Evolutionary conservation across 331 rosid species (phyloP).

Genomic region (Malus hybrid): DNA sequence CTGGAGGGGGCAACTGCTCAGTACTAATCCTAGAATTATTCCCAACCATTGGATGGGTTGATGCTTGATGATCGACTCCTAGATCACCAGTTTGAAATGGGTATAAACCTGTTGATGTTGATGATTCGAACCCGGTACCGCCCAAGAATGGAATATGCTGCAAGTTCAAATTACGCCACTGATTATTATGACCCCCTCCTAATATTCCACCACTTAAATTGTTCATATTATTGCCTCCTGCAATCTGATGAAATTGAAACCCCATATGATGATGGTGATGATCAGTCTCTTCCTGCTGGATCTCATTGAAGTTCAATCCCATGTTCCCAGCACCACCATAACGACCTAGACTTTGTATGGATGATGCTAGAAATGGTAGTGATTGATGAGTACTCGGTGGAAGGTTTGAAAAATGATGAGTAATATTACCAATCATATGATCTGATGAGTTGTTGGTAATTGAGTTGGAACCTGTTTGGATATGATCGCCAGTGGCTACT

Average conservation of each 20-base stretch:
- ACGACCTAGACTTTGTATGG: conserved; percentile 54
- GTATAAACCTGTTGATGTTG: conserved; percentile 23
- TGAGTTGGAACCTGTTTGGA: conserved; percentile 23
- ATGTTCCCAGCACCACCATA: conserved; percentile 38
- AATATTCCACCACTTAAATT: conserved; percentile 15
- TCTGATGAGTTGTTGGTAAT: conserved; percentile 18
- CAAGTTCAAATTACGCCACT: conserved; percentile 43
- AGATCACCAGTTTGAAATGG: conserved; percentile 34
- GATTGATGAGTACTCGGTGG: conserved; percentile 21
- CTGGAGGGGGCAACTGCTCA: conserved; percentile 36
- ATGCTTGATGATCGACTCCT: conserved; percentile 6
- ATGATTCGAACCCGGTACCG: conserved; percentile 38
- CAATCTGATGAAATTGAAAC: conserved; percentile 30
- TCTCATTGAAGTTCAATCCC: conserved; percentile 44
- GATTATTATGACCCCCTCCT: conserved; percentile 30
- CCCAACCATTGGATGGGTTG: neutral
- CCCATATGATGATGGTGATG: conserved; percentile 37
- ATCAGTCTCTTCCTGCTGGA: conserved; percentile 11
- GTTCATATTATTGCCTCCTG: conserved; percentile 11
- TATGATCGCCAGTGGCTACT: conserved; percentile 1
- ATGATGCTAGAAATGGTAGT: conserved; percentile 51
- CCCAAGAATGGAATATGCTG: conserved; percentile 65
- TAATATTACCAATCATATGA: neutral
- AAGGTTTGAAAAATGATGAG: neutral
- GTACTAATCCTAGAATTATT: conserved; percentile 47